A percentile compares a stretch with the other conserved stretches of the same genome.
Evolutionary conservation across 2,329 filamentous ascomycete genomes (phyloP).

Genomic region (Talaromyces sp.): DNA sequence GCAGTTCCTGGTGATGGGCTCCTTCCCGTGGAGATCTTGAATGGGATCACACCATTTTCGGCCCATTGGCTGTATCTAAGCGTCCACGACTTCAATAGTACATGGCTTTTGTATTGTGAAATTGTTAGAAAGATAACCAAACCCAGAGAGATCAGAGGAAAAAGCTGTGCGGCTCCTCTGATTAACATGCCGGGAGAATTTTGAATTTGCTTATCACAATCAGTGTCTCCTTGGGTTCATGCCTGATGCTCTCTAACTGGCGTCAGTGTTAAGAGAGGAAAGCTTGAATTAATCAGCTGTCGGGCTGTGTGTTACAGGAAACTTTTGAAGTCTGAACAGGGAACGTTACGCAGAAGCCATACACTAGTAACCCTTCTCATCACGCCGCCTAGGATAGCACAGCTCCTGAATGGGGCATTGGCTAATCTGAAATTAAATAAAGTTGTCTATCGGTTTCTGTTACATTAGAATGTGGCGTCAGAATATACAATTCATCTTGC

Average conservation of each 20-base stretch:
- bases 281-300: background rate
- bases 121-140: background rate
- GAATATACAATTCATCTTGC: background rate
- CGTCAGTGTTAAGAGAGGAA: too few species aligned
- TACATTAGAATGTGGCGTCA: background rate
- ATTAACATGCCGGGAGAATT: slow-evolving; percentile 19
- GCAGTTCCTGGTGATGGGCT: background rate
- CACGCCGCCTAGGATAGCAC: background rate
- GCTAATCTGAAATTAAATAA: background rate
- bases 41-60: background rate
- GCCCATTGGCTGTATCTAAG: background rate
- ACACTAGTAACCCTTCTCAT: background rate
- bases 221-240: too few species aligned
- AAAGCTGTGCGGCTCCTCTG: background rate
- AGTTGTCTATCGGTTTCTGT: background rate
- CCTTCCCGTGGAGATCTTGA: background rate
- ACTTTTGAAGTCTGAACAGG: background rate
- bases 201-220: background rate
- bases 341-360: background rate
- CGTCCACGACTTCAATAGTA: background rate
- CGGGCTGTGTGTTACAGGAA: background rate
- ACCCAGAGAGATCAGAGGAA: background rate
- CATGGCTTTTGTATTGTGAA: background rate
- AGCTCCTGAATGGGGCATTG: background rate
- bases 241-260: too few species aligned